These are phyloP conservation scores for Leccinellum albellum DNA, from an alignment of 768 basidiomycete species.

Conservation along the genomic window DNA sequence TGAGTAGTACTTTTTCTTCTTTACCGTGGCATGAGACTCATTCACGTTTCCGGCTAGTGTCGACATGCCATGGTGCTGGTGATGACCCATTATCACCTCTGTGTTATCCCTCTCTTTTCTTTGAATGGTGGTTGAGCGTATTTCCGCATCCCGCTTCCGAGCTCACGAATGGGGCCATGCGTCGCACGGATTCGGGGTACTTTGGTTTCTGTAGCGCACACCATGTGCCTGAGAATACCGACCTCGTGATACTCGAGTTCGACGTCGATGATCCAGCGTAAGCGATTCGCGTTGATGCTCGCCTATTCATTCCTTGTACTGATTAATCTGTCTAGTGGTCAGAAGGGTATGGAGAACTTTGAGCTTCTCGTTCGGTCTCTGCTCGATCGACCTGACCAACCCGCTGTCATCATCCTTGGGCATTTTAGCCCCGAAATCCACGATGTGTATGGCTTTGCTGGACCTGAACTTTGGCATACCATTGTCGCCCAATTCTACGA, in stretches of 20 bases:
- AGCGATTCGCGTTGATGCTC: conserved; percentile 30
- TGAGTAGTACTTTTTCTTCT: conserved; percentile 34
- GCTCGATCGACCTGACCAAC: conserved; percentile 84
- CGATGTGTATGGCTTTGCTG: conserved; percentile 73
- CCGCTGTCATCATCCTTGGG: conserved; percentile 91
- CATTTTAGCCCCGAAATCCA: conserved; percentile 91
- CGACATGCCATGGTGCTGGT: conserved; percentile 90
- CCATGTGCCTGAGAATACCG: conserved; percentile 90
- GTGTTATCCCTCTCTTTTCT: conserved; percentile 94
- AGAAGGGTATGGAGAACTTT: conserved; percentile 74
- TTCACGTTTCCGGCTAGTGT: conserved; percentile 50
- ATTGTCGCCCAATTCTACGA: conserved; percentile 97
- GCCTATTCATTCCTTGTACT: not conserved
- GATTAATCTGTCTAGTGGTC: conserved; percentile 45
- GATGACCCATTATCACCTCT: conserved; percentile 79
- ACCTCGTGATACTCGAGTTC: conserved; percentile 93
- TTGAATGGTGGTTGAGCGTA: conserved; percentile 96
- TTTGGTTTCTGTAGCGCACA: conserved; percentile 93
- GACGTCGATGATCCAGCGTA: conserved; percentile 87
- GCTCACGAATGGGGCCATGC: conserved; percentile 95
- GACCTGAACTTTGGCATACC: conserved; percentile 87
- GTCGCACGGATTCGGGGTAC: conserved; percentile 88
- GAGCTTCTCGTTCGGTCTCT: conserved; percentile 91
- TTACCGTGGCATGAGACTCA: not conserved
- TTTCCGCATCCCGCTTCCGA: conserved; percentile 98